Evolutionary conservation across 2,329 filamentous ascomycete genomes (phyloP).

Genomic region (Cladobotryum protrusum): DNA sequence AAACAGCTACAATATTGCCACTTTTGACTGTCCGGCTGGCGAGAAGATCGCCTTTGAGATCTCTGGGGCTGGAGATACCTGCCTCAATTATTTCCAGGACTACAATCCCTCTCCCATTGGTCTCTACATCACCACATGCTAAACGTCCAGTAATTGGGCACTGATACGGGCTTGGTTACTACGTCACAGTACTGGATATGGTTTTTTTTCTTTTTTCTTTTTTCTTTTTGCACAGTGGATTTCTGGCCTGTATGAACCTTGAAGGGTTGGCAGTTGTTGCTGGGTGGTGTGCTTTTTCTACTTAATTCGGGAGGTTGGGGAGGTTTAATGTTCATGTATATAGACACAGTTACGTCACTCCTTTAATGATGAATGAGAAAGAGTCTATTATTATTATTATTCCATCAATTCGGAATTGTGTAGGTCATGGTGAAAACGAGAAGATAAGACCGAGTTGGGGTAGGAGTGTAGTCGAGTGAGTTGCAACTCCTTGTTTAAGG

Average conservation of each 20-base stretch:
- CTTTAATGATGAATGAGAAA: no score
- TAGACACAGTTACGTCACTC: no score
- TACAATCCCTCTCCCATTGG: slow-evolving; percentile 46
- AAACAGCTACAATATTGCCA: slow-evolving; percentile 46
- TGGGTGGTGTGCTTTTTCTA: background rate
- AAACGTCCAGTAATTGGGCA: background rate
- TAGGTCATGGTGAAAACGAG: no score
- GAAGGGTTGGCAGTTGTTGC: background rate
- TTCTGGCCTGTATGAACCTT: no score
- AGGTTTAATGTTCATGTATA: no score
- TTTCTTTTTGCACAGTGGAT: background rate
- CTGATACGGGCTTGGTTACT: background rate
- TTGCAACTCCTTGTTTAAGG: no score
- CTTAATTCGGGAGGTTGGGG: no score
- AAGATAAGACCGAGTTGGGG: no score
- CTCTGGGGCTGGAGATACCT: slow-evolving; percentile 36
- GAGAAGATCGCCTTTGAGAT: slow-evolving; percentile 47
- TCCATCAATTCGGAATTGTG: no score
- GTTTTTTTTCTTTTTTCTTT: background rate
- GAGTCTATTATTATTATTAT: no score
- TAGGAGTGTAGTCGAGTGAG: no score
- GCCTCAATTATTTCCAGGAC: slow-evolving; percentile 58
- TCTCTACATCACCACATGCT: slow-evolving; percentile 32
- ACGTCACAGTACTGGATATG: background rate
- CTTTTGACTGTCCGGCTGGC: slow-evolving; percentile 49